Conservation (phyloP, 495 filamentous ascomycete species). For the Chaetomium tenue region DNA sequence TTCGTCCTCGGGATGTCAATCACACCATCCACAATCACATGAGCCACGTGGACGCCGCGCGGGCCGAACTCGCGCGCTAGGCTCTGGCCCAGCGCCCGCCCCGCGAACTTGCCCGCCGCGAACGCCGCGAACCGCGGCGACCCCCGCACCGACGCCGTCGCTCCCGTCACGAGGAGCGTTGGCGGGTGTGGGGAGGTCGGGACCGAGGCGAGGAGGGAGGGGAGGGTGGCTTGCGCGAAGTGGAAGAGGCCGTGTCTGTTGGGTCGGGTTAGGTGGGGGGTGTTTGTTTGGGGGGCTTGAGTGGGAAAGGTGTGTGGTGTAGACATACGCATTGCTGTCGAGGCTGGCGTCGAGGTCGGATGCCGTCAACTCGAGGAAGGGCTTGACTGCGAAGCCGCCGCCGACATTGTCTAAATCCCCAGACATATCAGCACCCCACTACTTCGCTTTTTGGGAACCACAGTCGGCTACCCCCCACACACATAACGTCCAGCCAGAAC, state of each 20-base stretch:
- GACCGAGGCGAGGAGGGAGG: slow-evolving; percentile 62
- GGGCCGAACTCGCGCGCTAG: slow-evolving; percentile 88
- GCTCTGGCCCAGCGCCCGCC: slow-evolving; percentile 72
- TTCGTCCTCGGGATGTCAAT: slow-evolving; percentile 80
- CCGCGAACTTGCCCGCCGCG: slow-evolving; percentile 77
- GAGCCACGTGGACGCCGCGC: slow-evolving; percentile 82
- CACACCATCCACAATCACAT: slow-evolving; percentile 82
- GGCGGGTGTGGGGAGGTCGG: slow-evolving; percentile 59
- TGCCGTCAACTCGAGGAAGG: slow-evolving; percentile 71
- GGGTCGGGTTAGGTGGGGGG: neutral
- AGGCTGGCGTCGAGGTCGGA: slow-evolving; percentile 62
- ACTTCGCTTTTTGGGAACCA: too few relatives aligned
- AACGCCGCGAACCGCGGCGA: slow-evolving; percentile 69
- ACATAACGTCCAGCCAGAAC: too few relatives aligned
- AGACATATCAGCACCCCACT: neutral
- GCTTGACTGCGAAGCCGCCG: slow-evolving; percentile 67
- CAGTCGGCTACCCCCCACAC: too few relatives aligned
- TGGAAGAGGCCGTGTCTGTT: slow-evolving; percentile 68
- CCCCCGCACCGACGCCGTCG: slow-evolving; percentile 76
- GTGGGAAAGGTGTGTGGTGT: neutral
- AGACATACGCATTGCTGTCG: slow-evolving; percentile 59
- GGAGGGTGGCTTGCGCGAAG: slow-evolving; percentile 72
- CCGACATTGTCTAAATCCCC: slow-evolving; percentile 57
- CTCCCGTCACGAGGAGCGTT: slow-evolving; percentile 82
- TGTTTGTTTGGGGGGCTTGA: neutral